A percentile compares a stretch with the other conserved stretches of the same genome.
phyloP scores from a whole-genome alignment of 176 grass and related monocot species.

The Bromus sterilis region DNA sequence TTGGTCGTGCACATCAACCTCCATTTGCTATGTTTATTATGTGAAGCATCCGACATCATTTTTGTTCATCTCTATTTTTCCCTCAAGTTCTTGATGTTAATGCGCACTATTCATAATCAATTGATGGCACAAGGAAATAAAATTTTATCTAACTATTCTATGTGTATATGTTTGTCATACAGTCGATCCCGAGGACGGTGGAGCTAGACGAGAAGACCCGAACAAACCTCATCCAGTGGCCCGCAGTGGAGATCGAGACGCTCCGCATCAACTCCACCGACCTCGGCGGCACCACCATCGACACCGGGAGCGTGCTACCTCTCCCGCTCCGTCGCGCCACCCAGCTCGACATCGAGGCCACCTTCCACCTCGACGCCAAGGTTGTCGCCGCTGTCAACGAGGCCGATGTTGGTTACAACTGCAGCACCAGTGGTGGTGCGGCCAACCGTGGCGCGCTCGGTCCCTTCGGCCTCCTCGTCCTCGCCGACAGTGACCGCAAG shows the following conservation, averaged over 20 bases:
- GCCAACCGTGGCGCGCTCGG: constrained; percentile 34
- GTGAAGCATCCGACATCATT: neutral
- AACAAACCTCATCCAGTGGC: neutral
- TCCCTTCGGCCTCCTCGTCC: constrained; percentile 68
- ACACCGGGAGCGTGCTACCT: neutral
- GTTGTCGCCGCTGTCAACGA: constrained; percentile 10
- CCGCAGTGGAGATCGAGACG: neutral
- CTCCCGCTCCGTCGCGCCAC: constrained; percentile 36
- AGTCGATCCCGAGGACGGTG: neutral
- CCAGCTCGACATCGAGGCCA: constrained; percentile 67
- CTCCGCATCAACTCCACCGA: neutral
- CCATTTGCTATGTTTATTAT: neutral
- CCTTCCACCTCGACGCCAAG: constrained; percentile 39
- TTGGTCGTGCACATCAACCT: neutral
- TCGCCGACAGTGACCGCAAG: constrained; percentile 23
- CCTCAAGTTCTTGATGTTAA: neutral
- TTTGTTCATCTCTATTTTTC: neutral
- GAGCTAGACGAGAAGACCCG: neutral
- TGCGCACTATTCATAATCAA: neutral
- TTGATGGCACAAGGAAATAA: neutral
- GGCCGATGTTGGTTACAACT: constrained; percentile 58
- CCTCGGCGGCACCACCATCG: neutral
- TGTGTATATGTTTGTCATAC: neutral
- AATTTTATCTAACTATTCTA: neutral
- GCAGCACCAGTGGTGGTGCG: constrained; percentile 62